Conservation (phyloP, 495 filamentous ascomycete species). For the Aspergillus saccharolyticus region DNA sequence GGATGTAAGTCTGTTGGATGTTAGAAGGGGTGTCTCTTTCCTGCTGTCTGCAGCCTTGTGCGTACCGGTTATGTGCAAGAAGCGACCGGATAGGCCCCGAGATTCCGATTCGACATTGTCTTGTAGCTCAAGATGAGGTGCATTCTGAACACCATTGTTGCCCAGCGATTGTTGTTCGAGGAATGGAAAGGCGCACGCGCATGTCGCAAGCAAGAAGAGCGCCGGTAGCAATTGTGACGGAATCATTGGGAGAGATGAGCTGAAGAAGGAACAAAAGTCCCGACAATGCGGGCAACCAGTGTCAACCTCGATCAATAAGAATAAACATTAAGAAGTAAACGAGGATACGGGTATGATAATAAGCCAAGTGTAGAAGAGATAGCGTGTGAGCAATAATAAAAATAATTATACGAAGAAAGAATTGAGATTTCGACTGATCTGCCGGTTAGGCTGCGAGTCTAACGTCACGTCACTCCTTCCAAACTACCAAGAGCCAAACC, state of each 20-base stretch:
- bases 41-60: background rate
- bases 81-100: slow-evolving; percentile 54
- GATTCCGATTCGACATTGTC: background rate
- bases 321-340: background rate
- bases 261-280: slow-evolving; percentile 5
- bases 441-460: background rate
- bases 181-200: slow-evolving; percentile 15
- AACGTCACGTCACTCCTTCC: background rate
- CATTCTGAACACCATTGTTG: background rate
- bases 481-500: background rate
- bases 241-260: slow-evolving; percentile 18
- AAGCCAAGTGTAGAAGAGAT: background rate
- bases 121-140: background rate
- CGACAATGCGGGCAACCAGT: slow-evolving; percentile 8
- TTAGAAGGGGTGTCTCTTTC: background rate
- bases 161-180: slow-evolving; percentile 16
- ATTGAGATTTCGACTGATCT: slow-evolving; percentile 2
- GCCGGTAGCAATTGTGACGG: slow-evolving; percentile 7
- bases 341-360: background rate
- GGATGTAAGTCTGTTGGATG: slow-evolving; percentile 72
- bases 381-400: background rate
- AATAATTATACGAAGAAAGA: background rate
- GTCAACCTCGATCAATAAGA: background rate
- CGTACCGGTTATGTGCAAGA: slow-evolving; percentile 92
- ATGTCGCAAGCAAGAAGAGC: slow-evolving; percentile 10